Evolutionary conservation across 768 basidiomycete genomes (phyloP).

Genomic region (Podaxis sp.): DNA sequence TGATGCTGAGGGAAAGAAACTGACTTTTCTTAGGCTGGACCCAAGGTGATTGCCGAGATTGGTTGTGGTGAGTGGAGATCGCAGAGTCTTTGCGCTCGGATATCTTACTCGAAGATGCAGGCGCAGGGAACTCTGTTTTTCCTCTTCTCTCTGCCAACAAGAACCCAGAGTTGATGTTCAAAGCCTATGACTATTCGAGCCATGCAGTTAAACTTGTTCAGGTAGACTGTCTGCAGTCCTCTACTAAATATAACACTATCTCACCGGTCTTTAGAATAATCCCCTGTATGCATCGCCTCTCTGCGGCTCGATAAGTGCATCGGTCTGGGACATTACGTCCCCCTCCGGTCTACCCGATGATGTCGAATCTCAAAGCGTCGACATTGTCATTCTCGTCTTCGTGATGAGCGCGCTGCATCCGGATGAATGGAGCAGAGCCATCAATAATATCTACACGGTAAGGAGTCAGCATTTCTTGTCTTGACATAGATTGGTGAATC

Average conservation of each 20-base stretch:
- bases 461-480: conserved; percentile 16
- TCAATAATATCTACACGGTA: conserved; percentile 79
- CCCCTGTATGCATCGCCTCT: conserved; percentile 67
- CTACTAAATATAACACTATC: not conserved
- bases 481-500: not conserved
- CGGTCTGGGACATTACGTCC: conserved; percentile 91
- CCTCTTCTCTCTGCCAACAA: conserved; percentile 81
- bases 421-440: conserved; percentile 82
- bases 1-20: conserved; percentile 13
- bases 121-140: conserved; percentile 94
- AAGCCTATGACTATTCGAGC: conserved; percentile 88
- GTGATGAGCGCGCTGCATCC: conserved; percentile 94
- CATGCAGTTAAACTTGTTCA: conserved; percentile 90
- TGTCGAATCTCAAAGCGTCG: conserved; percentile 67
- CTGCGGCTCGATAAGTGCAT: conserved; percentile 69
- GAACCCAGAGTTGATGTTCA: conserved; percentile 73
- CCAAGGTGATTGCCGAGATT: conserved; percentile 76
- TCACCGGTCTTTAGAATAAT: conserved; percentile 51
- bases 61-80: conserved; percentile 70
- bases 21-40: conserved; percentile 63
- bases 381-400: conserved; percentile 91
- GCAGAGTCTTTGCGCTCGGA: not conserved
- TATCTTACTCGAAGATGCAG: conserved; percentile 35
- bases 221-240: conserved; percentile 38
- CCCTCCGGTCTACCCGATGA: conserved; percentile 56